Evolutionary conservation across 2,329 filamentous ascomycete genomes (phyloP).

Genomic region (Aspergillus luchuensis): DNA sequence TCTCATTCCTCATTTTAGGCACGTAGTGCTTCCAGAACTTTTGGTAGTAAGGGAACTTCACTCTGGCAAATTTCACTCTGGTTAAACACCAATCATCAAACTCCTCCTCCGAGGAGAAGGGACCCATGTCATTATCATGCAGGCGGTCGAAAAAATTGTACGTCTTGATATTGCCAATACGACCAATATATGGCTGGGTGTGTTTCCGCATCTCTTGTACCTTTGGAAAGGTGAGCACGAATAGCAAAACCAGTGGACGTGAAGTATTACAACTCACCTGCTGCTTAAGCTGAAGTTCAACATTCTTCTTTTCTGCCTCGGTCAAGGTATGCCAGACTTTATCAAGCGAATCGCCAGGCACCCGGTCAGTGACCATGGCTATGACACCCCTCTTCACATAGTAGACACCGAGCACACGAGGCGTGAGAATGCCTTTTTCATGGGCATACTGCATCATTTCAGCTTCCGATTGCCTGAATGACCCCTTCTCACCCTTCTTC

Average conservation of each 20-base stretch:
- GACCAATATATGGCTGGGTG: constrained; percentile 20
- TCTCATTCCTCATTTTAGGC: constrained; percentile 12
- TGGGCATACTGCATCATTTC: constrained; percentile 3
- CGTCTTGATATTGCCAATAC: constrained; percentile 17
- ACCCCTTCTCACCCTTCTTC: too few species aligned
- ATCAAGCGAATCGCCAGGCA: constrained; percentile 23
- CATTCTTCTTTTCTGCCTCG: constrained; percentile 16
- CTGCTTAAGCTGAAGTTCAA: constrained; percentile 19
- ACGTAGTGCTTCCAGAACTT: constrained; percentile 19
- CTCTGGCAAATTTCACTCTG: constrained; percentile 19
- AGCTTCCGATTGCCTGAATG: neutral
- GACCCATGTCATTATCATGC: constrained; percentile 20
- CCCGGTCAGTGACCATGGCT: constrained; percentile 22
- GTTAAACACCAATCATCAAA: constrained; percentile 26
- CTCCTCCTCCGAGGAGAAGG: constrained; percentile 27
- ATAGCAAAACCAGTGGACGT: too few species aligned
- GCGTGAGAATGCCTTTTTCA: neutral
- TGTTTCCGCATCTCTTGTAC: constrained; percentile 16
- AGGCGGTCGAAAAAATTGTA: constrained; percentile 17
- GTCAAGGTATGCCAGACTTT: constrained; percentile 21
- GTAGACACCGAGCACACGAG: neutral
- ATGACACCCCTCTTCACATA: constrained; percentile 9
- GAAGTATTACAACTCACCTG: too few species aligned
- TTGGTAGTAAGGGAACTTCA: constrained; percentile 11
- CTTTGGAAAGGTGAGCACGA: constrained; percentile 8